These are phyloP conservation scores for Fraxinus americana DNA, from an alignment of 257 asterid species.

Conservation along the genomic window DNA sequence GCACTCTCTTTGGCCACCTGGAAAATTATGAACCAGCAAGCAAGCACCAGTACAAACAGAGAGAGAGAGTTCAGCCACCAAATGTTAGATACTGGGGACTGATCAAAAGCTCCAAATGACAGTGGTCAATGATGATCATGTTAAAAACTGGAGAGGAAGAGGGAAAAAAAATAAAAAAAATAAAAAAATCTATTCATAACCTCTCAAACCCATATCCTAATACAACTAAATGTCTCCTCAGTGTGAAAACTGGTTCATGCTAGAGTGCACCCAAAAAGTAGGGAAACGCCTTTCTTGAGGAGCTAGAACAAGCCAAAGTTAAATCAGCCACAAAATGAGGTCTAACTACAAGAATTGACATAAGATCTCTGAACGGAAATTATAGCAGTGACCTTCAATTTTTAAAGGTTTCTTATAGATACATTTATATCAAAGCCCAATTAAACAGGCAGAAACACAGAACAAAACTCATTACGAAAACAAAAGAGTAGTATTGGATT, in stretches of 20 bases:
- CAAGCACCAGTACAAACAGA: background rate
- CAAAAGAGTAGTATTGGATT: too few species aligned
- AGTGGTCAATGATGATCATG: background rate
- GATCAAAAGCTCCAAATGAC: background rate
- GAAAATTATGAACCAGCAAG: constrained; percentile 22
- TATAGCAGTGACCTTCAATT: background rate
- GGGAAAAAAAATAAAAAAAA: background rate
- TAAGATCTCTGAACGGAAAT: background rate
- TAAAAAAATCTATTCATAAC: background rate
- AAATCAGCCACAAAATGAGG: background rate
- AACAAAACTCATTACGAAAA: too few species aligned
- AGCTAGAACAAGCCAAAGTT: background rate
- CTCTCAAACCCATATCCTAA: background rate
- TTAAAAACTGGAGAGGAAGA: background rate
- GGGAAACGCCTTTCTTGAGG: background rate
- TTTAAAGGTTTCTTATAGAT: too few species aligned
- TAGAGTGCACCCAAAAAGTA: background rate
- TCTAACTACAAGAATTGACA: background rate
- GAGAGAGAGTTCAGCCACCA: background rate
- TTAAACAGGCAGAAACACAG: too few species aligned
- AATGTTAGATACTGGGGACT: background rate
- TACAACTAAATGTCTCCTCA: background rate
- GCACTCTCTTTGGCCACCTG: constrained; percentile 99
- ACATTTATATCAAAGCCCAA: too few species aligned
- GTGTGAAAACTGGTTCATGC: background rate